phyloP scores from a whole-genome alignment of 106 monocot genomes.

The Chionographis japonica region DNA sequence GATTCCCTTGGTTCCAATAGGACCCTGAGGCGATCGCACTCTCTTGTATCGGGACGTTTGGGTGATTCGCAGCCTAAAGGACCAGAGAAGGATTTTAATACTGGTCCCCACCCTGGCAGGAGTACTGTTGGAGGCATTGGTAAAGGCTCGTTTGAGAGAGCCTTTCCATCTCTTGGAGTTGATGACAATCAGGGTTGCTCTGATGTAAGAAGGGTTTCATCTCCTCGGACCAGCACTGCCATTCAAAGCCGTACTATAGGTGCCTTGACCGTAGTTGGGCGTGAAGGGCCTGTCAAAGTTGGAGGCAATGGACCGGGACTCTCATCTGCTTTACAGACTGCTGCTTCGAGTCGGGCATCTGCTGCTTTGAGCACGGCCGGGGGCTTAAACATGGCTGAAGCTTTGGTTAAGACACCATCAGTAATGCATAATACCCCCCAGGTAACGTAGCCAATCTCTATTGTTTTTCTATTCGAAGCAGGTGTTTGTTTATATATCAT shows the following conservation, averaged over 20 bases:
- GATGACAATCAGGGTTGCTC: constrained; percentile 44
- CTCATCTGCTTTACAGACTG: constrained; percentile 20
- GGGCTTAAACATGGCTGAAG: constrained; percentile 77
- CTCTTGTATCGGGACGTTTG: constrained; percentile 25
- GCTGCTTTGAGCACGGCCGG: constrained; percentile 10
- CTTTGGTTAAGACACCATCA: constrained; percentile 56
- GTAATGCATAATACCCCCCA: constrained; percentile 33
- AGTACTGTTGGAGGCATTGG: constrained; percentile 11
- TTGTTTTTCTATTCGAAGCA: background rate
- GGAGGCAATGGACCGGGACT: constrained; percentile 21
- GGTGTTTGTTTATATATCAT: background rate
- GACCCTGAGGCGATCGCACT: constrained; percentile 22
- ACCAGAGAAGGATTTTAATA: constrained; percentile 21
- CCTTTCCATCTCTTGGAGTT: constrained; percentile 64
- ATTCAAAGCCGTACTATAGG: constrained; percentile 23
- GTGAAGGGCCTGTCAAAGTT: constrained; percentile 31
- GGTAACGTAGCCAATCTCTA: constrained; percentile 23
- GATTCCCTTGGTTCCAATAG: constrained; percentile 18
- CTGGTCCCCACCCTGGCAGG: constrained; percentile 23
- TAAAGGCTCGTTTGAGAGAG: constrained; percentile 51
- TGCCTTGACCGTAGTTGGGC: constrained; percentile 32
- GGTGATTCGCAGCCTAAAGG: constrained; percentile 27
- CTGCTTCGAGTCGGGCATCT: constrained; percentile 9
- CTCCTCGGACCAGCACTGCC: constrained; percentile 29
- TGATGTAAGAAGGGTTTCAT: constrained; percentile 26